phyloP scores from a whole-genome alignment of 2,329 filamentous ascomycete genomes.

The Colletotrichum lindemuthianum region DNA sequence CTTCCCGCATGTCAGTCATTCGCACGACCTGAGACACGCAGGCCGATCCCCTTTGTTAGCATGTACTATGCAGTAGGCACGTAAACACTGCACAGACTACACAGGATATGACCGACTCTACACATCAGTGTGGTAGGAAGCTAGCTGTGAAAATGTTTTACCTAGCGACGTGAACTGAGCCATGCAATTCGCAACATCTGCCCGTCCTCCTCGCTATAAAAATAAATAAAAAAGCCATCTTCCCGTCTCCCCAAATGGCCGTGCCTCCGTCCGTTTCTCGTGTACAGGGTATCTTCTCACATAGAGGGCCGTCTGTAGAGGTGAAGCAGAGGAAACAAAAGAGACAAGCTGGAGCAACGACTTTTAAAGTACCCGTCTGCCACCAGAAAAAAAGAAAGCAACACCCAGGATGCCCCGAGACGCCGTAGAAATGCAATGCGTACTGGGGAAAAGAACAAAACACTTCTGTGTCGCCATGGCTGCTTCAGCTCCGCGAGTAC shows the following conservation, averaged over 20 bases:
- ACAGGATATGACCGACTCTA: no score
- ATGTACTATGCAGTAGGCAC: no score
- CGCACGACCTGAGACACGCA: slow-evolving; percentile 34
- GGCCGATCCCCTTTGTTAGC: slow-evolving; percentile 15
- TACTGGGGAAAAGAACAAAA: slow-evolving; percentile 6
- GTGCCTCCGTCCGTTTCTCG: slow-evolving; percentile 23
- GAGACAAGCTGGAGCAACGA: neutral
- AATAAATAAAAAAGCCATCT: neutral
- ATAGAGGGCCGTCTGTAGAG: slow-evolving; percentile 13
- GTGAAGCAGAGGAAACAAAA: slow-evolving; percentile 5
- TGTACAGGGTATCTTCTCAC: slow-evolving; percentile 35
- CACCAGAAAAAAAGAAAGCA: neutral
- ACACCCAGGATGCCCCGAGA: neutral
- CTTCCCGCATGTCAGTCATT: slow-evolving; percentile 32
- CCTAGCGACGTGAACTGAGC: no score
- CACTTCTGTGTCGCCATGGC: slow-evolving; percentile 8
- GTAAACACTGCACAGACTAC: no score
- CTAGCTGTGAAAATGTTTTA: no score
- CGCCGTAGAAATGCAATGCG: slow-evolving; percentile 29
- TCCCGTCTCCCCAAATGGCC: neutral
- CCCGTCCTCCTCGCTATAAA: neutral
- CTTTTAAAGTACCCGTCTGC: neutral
- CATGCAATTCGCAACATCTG: neutral
- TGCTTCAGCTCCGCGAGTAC: slow-evolving; percentile 39
- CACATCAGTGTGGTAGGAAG: no score